Evolutionary conservation across 495 filamentous ascomycete genomes (phyloP), one percentile per base, ranked within the genome.

Genomic region (Xylaria bambusicola): DNA sequence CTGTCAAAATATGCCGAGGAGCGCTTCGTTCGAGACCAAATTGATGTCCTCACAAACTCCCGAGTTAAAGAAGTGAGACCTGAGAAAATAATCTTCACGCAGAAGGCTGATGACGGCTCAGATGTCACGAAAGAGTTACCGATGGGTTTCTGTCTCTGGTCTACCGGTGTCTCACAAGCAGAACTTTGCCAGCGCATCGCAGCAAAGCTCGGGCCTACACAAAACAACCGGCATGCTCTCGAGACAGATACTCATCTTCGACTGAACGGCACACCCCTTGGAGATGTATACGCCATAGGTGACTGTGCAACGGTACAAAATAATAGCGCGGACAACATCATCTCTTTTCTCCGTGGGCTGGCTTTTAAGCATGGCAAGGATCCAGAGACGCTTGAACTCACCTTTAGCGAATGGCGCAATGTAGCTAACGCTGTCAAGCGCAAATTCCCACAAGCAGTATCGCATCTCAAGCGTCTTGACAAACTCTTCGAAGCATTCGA

Each of bases 291-390:
- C 70, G 91, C 91, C 47, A 90, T 99, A 52, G 95, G 95, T n/a
- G 95, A 99, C 73, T 97, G 94, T 76, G 78, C 89, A 12, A 98
- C 94, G 0, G 95, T 98, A 0, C 95, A 98, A 66, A 98, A 98
- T 77, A 98, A 98, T 67, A 76, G 96, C 6, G 88, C 91, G 21
- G 87, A 90, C 60, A 87, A 97, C 77, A 85, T 98, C 62, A 79
- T 96, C 47, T 83, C 83, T 15, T 98, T 98, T 75, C 80, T 98
- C 7, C 92, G 92, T 58, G 92, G 85, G 4, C 81, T 96, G 13
- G 92, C 94, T 26, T 97, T 90, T 88, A 91, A 97, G 71, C 91
- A 88, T 59, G 93, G 92, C 70, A 86, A 85, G 40, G 89, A 98
- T 68, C 92, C 93, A 0, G 85, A 95, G 63, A 86, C 84, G 46